Conservation (phyloP, 2,329 filamentous ascomycete species). For the Volutella citrinella region DNA sequence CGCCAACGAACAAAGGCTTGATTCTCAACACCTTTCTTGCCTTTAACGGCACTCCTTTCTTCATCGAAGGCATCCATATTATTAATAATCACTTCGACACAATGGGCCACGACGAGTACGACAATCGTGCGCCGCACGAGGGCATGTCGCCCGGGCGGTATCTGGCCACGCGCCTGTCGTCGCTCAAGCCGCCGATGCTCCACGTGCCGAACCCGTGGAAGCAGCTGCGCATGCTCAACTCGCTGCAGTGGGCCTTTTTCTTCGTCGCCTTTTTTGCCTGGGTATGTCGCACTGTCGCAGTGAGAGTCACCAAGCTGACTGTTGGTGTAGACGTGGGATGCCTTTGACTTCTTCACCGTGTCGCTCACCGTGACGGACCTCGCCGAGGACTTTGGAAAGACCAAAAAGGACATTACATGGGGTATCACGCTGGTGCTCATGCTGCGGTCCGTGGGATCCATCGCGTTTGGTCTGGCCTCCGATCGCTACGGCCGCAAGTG, state of each 20-base stretch:
- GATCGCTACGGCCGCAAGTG: constrained; percentile 62
- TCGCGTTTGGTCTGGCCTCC: constrained; percentile 51
- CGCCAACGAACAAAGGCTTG: too few relatives aligned
- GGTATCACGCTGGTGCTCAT: constrained; percentile 63
- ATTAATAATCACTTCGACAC: too few relatives aligned
- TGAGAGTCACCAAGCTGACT: background rate
- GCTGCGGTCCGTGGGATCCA: constrained; percentile 55
- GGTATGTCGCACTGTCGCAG: constrained; percentile 35
- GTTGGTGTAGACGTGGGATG: constrained; percentile 52
- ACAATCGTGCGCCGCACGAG: constrained; percentile 41
- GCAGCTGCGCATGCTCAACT: constrained; percentile 46
- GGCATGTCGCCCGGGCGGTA: constrained; percentile 49
- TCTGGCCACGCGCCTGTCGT: constrained; percentile 48
- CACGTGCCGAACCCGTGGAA: constrained; percentile 52
- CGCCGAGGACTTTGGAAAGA: constrained; percentile 47
- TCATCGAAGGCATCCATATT: too few relatives aligned
- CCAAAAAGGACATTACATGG: constrained; percentile 60
- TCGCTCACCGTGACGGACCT: constrained; percentile 56
- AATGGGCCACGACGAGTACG: constrained; percentile 26
- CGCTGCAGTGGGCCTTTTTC: constrained; percentile 55
- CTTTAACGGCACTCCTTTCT: too few relatives aligned
- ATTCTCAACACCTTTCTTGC: too few relatives aligned
- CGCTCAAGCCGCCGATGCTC: constrained; percentile 56
- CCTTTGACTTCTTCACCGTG: constrained; percentile 67
- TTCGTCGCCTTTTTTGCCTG: constrained; percentile 53